phyloP scores from a whole-genome alignment of 2,329 filamentous ascomycete species.

The Ophiostoma quercus region DNA sequence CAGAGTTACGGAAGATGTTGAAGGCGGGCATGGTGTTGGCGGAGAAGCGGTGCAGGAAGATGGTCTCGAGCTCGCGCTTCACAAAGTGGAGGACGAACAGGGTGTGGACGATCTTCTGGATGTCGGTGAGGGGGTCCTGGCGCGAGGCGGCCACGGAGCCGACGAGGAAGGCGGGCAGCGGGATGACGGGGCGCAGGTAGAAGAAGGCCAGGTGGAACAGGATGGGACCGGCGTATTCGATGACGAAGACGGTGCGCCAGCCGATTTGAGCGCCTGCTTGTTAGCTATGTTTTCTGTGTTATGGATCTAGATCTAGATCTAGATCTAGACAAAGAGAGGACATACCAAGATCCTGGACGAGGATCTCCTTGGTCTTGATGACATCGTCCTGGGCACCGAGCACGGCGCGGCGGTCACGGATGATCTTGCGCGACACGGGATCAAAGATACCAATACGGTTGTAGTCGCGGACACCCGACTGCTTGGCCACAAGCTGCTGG shows the following conservation, averaged over 20 bases:
- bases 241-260: conserved; percentile 89
- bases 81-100: conserved; percentile 79
- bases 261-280: conserved; percentile 72
- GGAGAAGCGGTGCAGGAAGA: conserved; percentile 94
- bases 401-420: conserved; percentile 57
- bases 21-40: conserved; percentile 83
- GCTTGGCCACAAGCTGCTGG: conserved; percentile 51
- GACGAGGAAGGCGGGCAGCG: conserved; percentile 32
- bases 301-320: not conserved
- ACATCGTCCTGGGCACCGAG: conserved; percentile 47
- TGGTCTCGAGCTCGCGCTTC: conserved; percentile 91
- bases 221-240: conserved; percentile 91
- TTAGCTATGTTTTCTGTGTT: not conserved
- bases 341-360: conserved; percentile 90
- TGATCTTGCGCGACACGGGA: conserved; percentile 54
- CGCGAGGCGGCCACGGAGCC: conserved; percentile 35
- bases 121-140: conserved; percentile 42
- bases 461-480: conserved; percentile 48
- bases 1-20: conserved; percentile 93
- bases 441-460: conserved; percentile 61
- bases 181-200: conserved; percentile 68
- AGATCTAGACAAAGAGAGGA: conserved; percentile 14
- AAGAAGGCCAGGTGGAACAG: conserved; percentile 75
- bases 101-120: conserved; percentile 67
- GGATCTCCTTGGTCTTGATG: conserved; percentile 52